Conservation (phyloP, 306 rosid species). For the Acacia crassicarpa region DNA sequence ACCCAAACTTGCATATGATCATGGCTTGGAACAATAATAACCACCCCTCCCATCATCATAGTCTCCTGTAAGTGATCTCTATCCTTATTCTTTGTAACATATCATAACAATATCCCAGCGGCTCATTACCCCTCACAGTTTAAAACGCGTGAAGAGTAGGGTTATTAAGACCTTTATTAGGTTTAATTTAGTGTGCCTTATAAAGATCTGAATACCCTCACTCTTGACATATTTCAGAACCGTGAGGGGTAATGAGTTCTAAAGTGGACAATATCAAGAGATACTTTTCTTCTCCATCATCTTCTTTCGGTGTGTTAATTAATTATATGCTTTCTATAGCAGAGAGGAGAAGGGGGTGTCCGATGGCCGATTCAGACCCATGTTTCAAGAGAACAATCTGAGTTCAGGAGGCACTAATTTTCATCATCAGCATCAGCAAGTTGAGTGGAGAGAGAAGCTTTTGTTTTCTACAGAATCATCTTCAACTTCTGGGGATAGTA, state of each 20-base stretch:
- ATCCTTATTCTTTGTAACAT: not conserved
- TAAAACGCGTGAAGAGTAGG: no score
- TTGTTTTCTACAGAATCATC: conserved; percentile 51
- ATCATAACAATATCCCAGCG: no score
- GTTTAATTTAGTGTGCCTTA: no score
- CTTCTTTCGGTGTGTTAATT: not conserved
- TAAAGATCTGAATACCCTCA: no score
- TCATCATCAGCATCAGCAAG: conserved; percentile 17
- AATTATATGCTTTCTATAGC: not conserved
- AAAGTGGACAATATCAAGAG: no score
- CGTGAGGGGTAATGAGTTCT: no score
- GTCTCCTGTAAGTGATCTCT: conserved; percentile 58
- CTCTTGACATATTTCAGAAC: no score
- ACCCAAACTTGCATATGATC: not conserved
- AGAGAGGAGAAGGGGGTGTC: conserved; percentile 50
- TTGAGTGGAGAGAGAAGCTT: conserved; percentile 73
- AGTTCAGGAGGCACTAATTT: conserved; percentile 43
- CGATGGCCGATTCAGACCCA: conserved; percentile 66
- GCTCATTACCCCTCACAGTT: no score
- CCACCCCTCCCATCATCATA: not conserved
- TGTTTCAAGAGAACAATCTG: conserved; percentile 69
- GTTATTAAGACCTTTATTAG: no score
- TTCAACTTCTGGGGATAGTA: conserved; percentile 65
- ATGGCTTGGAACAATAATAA: not conserved
- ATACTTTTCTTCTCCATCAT: conserved; percentile 22